These are phyloP conservation scores for Linnemannia exigua DNA, from an alignment of 192 early-diverging fungal species.

Conservation along the genomic window DNA sequence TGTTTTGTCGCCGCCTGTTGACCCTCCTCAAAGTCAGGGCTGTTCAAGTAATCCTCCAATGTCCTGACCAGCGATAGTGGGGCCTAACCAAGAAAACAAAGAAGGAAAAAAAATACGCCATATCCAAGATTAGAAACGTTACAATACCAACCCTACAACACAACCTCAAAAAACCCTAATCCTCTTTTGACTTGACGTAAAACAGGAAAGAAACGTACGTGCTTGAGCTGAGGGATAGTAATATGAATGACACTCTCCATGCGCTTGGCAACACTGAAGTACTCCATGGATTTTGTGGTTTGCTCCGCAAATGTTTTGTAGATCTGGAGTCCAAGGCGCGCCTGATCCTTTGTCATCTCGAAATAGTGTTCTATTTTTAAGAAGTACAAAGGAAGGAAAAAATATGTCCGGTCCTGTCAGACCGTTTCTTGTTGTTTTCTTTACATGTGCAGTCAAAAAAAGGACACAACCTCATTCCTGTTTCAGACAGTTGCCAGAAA, in stretches of 20 bases:
- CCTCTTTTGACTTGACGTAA: too few species aligned
- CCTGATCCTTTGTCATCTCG: constrained; percentile 78
- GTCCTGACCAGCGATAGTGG: constrained; percentile 75
- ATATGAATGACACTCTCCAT: constrained; percentile 69
- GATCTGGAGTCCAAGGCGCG: constrained; percentile 72
- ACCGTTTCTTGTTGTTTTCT: neutral
- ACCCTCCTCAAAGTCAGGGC: constrained; percentile 79
- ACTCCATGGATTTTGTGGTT: constrained; percentile 75
- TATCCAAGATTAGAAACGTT: neutral
- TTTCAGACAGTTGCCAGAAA: neutral
- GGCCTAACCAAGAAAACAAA: constrained; percentile 57
- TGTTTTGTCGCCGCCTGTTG: constrained; percentile 44
- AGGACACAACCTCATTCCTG: neutral
- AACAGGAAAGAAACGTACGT: constrained; percentile 60
- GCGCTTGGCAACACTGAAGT: constrained; percentile 76
- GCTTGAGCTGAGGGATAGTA: constrained; percentile 80
- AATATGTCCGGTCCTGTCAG: neutral
- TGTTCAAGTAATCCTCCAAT: constrained; percentile 76
- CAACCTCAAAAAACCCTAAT: neutral
- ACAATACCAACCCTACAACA: neutral
- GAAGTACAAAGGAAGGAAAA: constrained; percentile 5
- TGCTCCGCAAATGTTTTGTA: constrained; percentile 86
- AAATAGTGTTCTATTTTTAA: constrained; percentile 73
- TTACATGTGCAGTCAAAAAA: neutral
- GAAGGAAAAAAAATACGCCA: neutral